Evolutionary conservation across 139 green algal species (phyloP), one percentile per base, ranked within the genome.

Genomic region (Pseudopediastrum boryanum): DNA sequence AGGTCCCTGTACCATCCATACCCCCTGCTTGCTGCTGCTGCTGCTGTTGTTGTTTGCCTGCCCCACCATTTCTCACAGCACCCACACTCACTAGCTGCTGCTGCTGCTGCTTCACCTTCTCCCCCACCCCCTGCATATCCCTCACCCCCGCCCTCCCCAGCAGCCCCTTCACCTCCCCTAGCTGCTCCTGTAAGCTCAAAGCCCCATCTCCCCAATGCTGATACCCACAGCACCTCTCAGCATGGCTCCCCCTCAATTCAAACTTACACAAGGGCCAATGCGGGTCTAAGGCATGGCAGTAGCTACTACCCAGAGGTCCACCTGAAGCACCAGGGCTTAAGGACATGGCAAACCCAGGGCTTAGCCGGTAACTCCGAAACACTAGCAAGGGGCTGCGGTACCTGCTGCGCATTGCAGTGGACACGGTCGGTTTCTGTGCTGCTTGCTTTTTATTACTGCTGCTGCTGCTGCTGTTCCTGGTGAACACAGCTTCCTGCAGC

Each of bases 211-310:
- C 46, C 65, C 71, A 77, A 35, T 82, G 75, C 72, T 87, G 82
- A 12, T 42, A 76, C 2, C 41, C 9, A 68, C 86, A 90, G 6
- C 29, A 46, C 8, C 69, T 41, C 9, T 89, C 80, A 3, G 50
- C 62, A 61, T 85, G 84, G 44, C 31, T 58, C 13, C 86, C 86
- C 0, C 86, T 46, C 21, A 71, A 61, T 67, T 91, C 86, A 39
- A 78, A 85, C 2, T 58, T 62, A 75, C 86, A 91, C 1, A 89
- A 42, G 19, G 84, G 86, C 84, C 86, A 89, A 0, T 81, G 54
- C 2, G 78, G 74, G 58, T 89, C 81, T 12, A 85, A 31, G 2
- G 31, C 33, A 42, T 85, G 54, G 38, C 74, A 75, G 62, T 74
- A 88, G 35, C 69, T 79, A 33, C 69, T 36, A 41, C 54, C 58